A percentile compares a stretch with the other conserved stretches of the same genome.
Evolutionary conservation across 2,329 filamentous ascomycete genomes (phyloP).

Genomic region (Curvularia sp.): DNA sequence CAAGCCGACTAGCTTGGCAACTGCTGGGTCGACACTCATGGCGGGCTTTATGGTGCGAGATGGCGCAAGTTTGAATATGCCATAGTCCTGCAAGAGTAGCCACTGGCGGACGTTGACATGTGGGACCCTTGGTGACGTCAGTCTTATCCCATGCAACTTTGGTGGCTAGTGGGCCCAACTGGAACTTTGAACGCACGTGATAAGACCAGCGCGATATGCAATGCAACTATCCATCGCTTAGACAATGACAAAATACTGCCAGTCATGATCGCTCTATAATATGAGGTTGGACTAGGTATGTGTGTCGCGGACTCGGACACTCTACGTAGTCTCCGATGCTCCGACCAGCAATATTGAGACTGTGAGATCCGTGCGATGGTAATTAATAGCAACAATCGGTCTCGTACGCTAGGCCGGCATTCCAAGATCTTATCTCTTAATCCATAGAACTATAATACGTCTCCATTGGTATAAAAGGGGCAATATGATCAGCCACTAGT

Average conservation of each 20-base stretch:
- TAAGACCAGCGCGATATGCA: not conserved
- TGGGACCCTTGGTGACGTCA: conserved; percentile 10
- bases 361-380: not conserved
- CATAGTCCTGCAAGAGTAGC: not conserved
- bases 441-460: too few relatives aligned
- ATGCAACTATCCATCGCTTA: not conserved
- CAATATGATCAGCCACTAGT: too few relatives aligned
- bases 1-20: conserved; percentile 67
- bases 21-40: conserved; percentile 68
- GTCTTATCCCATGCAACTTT: not conserved
- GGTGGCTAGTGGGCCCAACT: not conserved
- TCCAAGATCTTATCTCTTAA: too few relatives aligned
- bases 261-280: too few relatives aligned
- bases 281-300: too few relatives aligned
- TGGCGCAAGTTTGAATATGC: not conserved
- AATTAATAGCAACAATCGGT: too few relatives aligned
- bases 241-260: not conserved
- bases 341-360: too few relatives aligned
- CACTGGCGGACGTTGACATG: not conserved
- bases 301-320: too few relatives aligned
- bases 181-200: not conserved
- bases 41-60: not conserved
- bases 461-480: too few relatives aligned
- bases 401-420: too few relatives aligned
- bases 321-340: too few relatives aligned